phyloP scores from a whole-genome alignment of 2,329 filamentous ascomycete species.

The Diaporthe vaccinii region DNA sequence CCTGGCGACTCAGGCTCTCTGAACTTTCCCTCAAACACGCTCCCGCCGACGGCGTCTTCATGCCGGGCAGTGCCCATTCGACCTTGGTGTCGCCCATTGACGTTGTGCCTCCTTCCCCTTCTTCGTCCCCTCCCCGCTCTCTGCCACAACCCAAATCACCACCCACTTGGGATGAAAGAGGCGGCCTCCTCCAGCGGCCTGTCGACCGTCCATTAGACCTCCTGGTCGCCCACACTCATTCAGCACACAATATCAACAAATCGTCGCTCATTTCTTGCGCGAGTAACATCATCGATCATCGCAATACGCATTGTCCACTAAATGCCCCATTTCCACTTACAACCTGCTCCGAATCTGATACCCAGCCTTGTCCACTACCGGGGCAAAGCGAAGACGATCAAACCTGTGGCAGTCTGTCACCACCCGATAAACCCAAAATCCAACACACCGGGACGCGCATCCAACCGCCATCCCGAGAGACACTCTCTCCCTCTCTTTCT shows the following conservation, averaged over 20 bases:
- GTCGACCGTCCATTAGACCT: conserved; percentile 13
- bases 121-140: neutral
- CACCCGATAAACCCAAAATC: conserved; percentile 15
- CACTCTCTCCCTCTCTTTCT: conserved; percentile 2
- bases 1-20: conserved; percentile 12
- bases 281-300: conserved; percentile 29
- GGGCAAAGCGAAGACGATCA: conserved; percentile 40
- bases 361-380: conserved; percentile 34
- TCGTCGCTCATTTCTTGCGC: conserved; percentile 24
- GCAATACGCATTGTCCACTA: conserved; percentile 38
- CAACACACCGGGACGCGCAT: conserved; percentile 9
- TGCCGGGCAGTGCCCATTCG: conserved; percentile 6
- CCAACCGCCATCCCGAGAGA: conserved; percentile 7
- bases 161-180: conserved; percentile 32
- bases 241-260: conserved; percentile 23
- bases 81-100: conserved; percentile 18
- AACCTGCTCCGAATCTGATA: conserved; percentile 29
- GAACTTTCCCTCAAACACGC: conserved; percentile 31
- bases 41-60: conserved; percentile 22
- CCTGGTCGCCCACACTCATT: conserved; percentile 16
- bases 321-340: conserved; percentile 27
- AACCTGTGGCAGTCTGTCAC: conserved; percentile 19
- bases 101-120: neutral
- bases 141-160: neutral
- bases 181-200: conserved; percentile 29